Base-by-base conservation (phyloP, 2,329 filamentous ascomycete species). In the Sporothrix brunneoviolacea region DNA sequence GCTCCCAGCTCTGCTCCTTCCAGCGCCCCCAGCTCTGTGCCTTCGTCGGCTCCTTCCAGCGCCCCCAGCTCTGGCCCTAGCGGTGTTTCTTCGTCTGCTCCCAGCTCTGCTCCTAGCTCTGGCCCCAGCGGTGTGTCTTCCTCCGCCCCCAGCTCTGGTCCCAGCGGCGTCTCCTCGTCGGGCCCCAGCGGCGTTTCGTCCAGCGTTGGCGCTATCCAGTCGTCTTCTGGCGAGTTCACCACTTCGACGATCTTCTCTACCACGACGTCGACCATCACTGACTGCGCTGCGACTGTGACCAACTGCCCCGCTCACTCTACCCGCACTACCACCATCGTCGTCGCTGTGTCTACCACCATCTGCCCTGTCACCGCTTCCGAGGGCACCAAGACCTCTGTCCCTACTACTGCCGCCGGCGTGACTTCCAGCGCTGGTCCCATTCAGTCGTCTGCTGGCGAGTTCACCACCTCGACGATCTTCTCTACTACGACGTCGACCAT, bases 301-400 rank as follows among this genome's bases (percentile, higher is more conserved):
- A 65, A 77, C 67, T 82, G 77, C 70, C 76, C 77, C 27, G 72
- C 69, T 51, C 62, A 67, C 41, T 60, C 68, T 48, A 72, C 70
- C 12, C 70, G 69, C 49, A 67, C 72, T 40, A 70, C 40, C n/a
- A 3, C 19, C 8, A 9, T 28, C 6, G 30, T 30, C 3, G n/a
- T 44, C 33, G 13, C 24, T 10, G 10, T 5, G 6, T 35, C 32
- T 4, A 8, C 10, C 12, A 8, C 36, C 8, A n/a, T 28, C 40
- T 24, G 33, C 40, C 4, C n/a, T n/a, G n/a, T n/a, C n/a, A n/a
- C 32, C 52, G 18, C 32, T 19, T 16, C 22, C 60, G 24, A 58
- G 46, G n/a, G 21, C 16, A 13, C 35, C n/a, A n/a, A 37, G 4
- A 43, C 39, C 33, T 19, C 39, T 1, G 39, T 33, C 9, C 13